phyloP scores from a whole-genome alignment of 208 protist genomes.

The Leishmania guyanensis region DNA sequence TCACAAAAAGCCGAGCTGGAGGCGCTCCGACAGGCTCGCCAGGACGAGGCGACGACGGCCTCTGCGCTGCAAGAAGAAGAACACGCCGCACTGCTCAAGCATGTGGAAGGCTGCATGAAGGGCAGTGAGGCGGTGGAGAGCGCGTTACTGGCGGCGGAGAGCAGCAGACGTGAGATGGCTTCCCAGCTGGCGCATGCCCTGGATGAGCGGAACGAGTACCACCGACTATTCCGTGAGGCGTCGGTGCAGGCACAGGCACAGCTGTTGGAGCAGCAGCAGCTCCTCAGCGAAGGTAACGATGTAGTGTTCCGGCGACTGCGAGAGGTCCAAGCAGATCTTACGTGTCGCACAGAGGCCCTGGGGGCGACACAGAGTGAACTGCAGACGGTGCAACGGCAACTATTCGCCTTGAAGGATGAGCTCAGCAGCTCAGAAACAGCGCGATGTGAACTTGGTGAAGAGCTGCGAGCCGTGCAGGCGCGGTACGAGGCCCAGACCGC shows the following conservation, averaged over 20 bases:
- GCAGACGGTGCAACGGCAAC: background rate
- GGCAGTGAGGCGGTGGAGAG: slow-evolving; percentile 46
- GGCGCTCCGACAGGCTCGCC: slow-evolving; percentile 11
- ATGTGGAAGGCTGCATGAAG: slow-evolving; percentile 48
- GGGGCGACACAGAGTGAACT: slow-evolving; percentile 29
- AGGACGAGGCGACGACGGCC: slow-evolving; percentile 12
- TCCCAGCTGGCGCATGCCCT: slow-evolving; percentile 21
- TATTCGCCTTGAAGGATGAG: background rate
- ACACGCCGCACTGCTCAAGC: slow-evolving; percentile 24
- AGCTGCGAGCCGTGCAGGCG: slow-evolving; percentile 15
- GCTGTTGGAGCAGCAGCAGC: slow-evolving; percentile 66
- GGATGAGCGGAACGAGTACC: slow-evolving; percentile 29
- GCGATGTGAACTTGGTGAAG: slow-evolving; percentile 41
- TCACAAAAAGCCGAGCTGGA: slow-evolving; percentile 21
- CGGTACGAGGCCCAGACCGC: background rate
- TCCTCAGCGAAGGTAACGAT: slow-evolving; percentile 30
- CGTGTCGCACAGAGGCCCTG: slow-evolving; percentile 13
- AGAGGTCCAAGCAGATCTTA: slow-evolving; percentile 9
- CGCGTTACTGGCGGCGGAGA: slow-evolving; percentile 38
- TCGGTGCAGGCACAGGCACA: slow-evolving; percentile 38
- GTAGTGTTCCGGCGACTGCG: slow-evolving; percentile 17
- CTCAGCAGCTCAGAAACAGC: slow-evolving; percentile 3
- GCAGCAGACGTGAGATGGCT: slow-evolving; percentile 21
- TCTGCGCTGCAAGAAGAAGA: slow-evolving; percentile 25
- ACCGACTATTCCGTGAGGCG: slow-evolving; percentile 24